Percentiles rank a stretch among this genome's conserved stretches.
Conservation (phyloP, 1,284 basidiomycete species). For the Gastroboletus turbinatus region DNA sequence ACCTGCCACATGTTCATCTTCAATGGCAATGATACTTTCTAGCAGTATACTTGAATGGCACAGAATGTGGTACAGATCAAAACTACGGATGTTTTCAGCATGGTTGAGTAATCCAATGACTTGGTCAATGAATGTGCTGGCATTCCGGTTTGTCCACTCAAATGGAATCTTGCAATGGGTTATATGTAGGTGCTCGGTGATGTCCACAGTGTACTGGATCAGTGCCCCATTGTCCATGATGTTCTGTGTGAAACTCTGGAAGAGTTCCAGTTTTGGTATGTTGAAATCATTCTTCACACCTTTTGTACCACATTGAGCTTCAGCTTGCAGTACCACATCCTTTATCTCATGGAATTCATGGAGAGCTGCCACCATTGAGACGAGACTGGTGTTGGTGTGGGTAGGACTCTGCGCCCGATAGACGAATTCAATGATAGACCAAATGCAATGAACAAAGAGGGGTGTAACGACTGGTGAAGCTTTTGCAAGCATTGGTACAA, state of each 20-base stretch:
- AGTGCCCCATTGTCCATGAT: not conserved
- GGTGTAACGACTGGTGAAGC: not conserved
- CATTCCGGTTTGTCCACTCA: not conserved
- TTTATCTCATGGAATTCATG: constrained; percentile 5
- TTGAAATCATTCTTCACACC: constrained; percentile 2
- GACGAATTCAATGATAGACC: not conserved
- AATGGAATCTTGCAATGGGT: constrained; percentile 2
- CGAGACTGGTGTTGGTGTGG: not conserved
- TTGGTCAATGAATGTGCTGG: not conserved
- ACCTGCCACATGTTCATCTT: not conserved
- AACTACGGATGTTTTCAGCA: not conserved
- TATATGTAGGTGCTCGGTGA: not conserved
- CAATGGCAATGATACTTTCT: not conserved
- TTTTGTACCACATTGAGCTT: not conserved
- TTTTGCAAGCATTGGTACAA: too few relatives aligned
- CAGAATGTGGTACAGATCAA: not conserved
- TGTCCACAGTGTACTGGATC: constrained; percentile 7
- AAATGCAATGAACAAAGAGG: not conserved
- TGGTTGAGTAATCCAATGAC: not conserved
- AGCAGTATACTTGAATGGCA: not conserved
- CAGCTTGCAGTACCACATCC: not conserved
- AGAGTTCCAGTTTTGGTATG: constrained; percentile 8
- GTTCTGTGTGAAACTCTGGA: not conserved
- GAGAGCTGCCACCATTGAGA: constrained; percentile 1
- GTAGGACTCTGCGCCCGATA: not conserved